phyloP scores from a whole-genome alignment of 2,329 filamentous ascomycete species.

The Fusarium sambucinum region DNA sequence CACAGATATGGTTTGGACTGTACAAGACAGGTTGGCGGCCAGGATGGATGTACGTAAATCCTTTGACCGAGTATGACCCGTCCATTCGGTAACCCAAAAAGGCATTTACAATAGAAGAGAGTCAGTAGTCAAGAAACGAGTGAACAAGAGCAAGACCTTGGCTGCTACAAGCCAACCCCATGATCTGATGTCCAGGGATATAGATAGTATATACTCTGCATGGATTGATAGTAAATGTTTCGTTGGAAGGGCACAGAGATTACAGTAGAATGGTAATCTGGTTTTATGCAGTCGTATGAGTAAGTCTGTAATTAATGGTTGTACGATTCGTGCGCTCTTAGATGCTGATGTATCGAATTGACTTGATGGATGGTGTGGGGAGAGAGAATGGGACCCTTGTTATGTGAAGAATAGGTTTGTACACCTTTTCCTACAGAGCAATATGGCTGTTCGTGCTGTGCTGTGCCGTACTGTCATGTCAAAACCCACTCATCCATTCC shows the following conservation, averaged over 20 bases:
- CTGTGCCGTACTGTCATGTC: slow-evolving; percentile 10
- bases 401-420: slow-evolving; percentile 33
- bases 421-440: slow-evolving; percentile 27
- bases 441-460: neutral
- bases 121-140: neutral
- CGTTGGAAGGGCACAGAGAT: neutral
- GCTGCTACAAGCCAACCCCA: neutral
- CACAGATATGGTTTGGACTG: neutral
- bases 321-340: slow-evolving; percentile 17
- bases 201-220: neutral
- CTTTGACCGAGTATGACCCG: neutral
- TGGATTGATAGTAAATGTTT: neutral
- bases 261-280: neutral
- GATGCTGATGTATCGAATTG: neutral
- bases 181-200: slow-evolving; percentile 31
- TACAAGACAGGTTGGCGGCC: neutral
- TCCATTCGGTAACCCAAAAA: neutral
- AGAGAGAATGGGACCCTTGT: slow-evolving; percentile 40
- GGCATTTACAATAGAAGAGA: slow-evolving; percentile 6
- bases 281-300: slow-evolving; percentile 9
- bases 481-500: slow-evolving; percentile 5
- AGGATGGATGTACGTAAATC: neutral
- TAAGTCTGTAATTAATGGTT: neutral
- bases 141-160: neutral
- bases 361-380: slow-evolving; percentile 40